These are phyloP conservation scores for Solanum boliviense DNA, from an alignment of 257 asterid species.

Conservation along the genomic window DNA sequence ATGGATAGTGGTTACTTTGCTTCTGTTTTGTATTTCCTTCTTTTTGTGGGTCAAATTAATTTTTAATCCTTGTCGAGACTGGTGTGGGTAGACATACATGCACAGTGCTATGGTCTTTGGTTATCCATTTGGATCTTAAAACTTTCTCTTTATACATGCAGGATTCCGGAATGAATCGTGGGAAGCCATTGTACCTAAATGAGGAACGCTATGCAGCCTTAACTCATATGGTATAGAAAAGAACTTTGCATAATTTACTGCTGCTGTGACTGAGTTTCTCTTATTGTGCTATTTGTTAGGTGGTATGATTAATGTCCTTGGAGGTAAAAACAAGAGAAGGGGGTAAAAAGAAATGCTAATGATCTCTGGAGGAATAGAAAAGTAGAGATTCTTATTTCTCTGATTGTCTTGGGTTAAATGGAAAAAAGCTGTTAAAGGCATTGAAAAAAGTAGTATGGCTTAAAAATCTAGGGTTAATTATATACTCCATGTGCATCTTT, in stretches of 20 bases:
- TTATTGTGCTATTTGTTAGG: not conserved
- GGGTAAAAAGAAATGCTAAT: not conserved
- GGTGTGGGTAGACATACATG: not conserved
- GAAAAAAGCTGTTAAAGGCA: not conserved
- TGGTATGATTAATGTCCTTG: not conserved
- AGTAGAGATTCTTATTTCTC: not conserved
- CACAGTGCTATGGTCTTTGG: not conserved
- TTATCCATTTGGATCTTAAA: not conserved
- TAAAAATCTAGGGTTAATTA: not conserved
- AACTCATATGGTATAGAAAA: conserved; percentile 58
- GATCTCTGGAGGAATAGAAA: not conserved
- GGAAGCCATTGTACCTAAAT: conserved; percentile 82
- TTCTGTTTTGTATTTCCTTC: not conserved
- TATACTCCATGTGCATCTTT: not conserved
- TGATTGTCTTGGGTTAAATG: not conserved
- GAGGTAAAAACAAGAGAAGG: not conserved
- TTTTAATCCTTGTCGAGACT: not conserved
- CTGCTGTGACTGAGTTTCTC: not conserved
- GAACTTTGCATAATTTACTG: not conserved
- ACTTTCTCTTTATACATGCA: conserved; percentile 11
- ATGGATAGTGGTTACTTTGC: not conserved
- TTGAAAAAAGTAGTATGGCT: not conserved
- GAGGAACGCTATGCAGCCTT: conserved; percentile 93
- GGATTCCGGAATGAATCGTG: conserved; percentile 83
- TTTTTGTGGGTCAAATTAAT: not conserved